A percentile compares a stretch with the other conserved stretches of the same genome.
Evolutionary conservation across 495 filamentous ascomycete species (phyloP).

Genomic region (Pyrenula massariospora): DNA sequence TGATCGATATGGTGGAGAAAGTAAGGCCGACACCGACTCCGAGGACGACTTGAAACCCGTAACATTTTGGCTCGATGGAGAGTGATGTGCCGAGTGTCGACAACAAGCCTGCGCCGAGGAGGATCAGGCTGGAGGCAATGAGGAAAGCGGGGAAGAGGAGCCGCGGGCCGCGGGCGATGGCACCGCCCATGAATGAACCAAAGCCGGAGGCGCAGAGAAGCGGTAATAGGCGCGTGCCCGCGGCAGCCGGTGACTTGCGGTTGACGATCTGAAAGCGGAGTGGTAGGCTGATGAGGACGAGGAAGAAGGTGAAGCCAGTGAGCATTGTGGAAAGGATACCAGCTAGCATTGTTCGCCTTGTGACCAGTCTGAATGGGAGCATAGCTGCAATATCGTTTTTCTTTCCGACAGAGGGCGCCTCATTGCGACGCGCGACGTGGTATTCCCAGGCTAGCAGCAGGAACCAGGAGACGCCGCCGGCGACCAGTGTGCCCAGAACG

Average conservation of each 20-base stretch:
- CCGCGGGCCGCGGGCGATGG: conserved; percentile 12
- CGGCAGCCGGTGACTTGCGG: conserved; percentile 7
- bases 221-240: conserved; percentile 43
- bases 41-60: conserved; percentile 37
- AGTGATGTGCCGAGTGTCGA: conserved; percentile 15
- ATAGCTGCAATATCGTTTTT: conserved; percentile 3
- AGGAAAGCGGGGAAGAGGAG: conserved; percentile 28
- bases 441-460: conserved; percentile 17
- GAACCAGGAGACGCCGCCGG: conserved; percentile 11
- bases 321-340: conserved; percentile 18
- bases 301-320: conserved; percentile 38
- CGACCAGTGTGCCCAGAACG: conserved; percentile 22
- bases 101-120: conserved; percentile 31
- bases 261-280: conserved; percentile 43
- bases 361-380: conserved; percentile 8
- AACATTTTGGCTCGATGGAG: conserved; percentile 12
- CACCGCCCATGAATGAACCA: neutral
- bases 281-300: conserved; percentile 39
- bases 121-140: conserved; percentile 25
- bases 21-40: conserved; percentile 36
- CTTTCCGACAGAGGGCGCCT: neutral
- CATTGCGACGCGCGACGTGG: too few species aligned
- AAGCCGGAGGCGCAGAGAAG: conserved; percentile 18
- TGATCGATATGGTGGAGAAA: conserved; percentile 32
- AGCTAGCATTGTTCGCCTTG: conserved; percentile 2